A percentile compares a stretch with the other conserved stretches of the same genome.
Conservation (phyloP, 768 basidiomycete genomes). For the Jaapia argillacea region DNA sequence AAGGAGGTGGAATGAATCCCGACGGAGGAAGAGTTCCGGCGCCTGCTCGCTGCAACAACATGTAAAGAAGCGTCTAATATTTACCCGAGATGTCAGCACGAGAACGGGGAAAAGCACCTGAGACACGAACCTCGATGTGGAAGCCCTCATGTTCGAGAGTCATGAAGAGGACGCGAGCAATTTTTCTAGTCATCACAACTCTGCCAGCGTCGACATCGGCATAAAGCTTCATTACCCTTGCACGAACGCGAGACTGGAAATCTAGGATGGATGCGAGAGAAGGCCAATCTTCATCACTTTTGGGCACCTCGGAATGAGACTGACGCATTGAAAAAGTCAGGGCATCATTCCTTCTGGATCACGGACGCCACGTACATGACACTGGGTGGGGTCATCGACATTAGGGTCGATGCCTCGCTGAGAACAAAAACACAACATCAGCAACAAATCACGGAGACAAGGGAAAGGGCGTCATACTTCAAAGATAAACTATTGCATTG, state of each 20-base stretch:
- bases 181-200: constrained; percentile 43
- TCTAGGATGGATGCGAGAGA: constrained; percentile 52
- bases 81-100: constrained; percentile 3
- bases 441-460: background rate
- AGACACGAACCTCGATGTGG: constrained; percentile 57
- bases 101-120: no score
- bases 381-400: constrained; percentile 81
- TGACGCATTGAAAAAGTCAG: constrained; percentile 24
- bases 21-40: constrained; percentile 71
- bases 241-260: constrained; percentile 72
- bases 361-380: constrained; percentile 52
- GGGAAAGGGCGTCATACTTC: constrained; percentile 35
- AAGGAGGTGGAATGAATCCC: constrained; percentile 66
- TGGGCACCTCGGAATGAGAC: constrained; percentile 86
- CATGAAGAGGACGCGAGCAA: constrained; percentile 82
- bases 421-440: constrained; percentile 16
- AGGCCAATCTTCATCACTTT: constrained; percentile 81
- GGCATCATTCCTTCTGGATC: background rate
- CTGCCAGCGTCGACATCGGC: constrained; percentile 49
- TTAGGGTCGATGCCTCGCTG: constrained; percentile 94
- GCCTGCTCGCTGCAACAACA: constrained; percentile 80
- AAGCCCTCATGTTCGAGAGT: constrained; percentile 85
- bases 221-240: constrained; percentile 66
- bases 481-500: constrained; percentile 48
- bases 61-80: constrained; percentile 75